Percentiles rank a stretch among this genome's conserved stretches.
Evolutionary conservation across 441 rosid species (phyloP).

Genomic region (Adansonia gregorii): DNA sequence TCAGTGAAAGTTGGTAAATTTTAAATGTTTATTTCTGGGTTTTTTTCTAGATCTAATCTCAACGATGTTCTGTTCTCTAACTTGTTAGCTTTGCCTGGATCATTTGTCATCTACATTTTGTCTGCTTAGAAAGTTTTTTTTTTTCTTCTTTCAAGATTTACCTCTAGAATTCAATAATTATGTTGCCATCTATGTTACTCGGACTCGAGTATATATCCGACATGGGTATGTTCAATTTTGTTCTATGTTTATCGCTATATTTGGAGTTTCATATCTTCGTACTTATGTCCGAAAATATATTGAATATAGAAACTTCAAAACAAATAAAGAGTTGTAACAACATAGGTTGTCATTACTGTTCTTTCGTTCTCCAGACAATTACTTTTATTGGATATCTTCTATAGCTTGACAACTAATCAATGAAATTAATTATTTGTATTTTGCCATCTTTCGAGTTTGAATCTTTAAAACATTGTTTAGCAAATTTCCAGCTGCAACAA

Average conservation of each 20-base stretch:
- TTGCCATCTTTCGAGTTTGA: background rate
- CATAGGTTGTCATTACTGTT: background rate
- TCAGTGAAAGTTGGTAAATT: background rate
- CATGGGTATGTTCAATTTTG: too few relatives aligned
- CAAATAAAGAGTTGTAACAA: too few relatives aligned
- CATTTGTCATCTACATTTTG: background rate
- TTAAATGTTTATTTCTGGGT: conserved; percentile 12
- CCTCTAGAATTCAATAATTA: background rate
- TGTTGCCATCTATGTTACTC: background rate
- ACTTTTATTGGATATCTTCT: background rate
- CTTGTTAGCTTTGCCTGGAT: background rate
- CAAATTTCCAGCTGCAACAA: too few relatives aligned
- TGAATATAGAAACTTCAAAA: too few relatives aligned
- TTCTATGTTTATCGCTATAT: too few relatives aligned
- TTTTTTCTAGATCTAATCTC: background rate
- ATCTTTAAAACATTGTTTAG: too few relatives aligned
- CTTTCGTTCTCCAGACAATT: background rate
- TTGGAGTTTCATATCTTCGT: too few relatives aligned
- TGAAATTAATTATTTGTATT: background rate
- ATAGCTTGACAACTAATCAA: background rate
- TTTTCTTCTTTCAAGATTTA: background rate
- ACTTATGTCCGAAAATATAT: too few relatives aligned
- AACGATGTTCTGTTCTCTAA: background rate
- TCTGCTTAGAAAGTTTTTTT: background rate
- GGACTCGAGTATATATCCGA: too few relatives aligned